Evolutionary conservation across 768 basidiomycete genomes (phyloP).

Genomic region (Bullera alba): DNA sequence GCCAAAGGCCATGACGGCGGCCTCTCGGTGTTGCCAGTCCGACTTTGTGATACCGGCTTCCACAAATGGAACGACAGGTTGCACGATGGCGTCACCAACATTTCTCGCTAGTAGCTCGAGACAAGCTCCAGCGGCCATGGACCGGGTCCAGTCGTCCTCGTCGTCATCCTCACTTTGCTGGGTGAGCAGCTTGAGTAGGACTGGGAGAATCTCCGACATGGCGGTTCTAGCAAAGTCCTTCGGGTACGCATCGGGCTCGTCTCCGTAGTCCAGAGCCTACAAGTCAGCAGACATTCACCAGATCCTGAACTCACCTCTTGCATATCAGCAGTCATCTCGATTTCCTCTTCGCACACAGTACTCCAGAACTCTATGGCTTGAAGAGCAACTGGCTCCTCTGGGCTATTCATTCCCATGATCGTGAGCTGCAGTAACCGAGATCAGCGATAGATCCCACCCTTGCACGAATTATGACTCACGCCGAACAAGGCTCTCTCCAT

Average conservation of each 20-base stretch:
- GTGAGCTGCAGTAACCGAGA: constrained; percentile 85
- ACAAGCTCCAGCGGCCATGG: constrained; percentile 94
- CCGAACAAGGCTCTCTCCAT: constrained; percentile 99
- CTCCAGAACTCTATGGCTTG: constrained; percentile 99
- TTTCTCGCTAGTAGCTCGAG: constrained; percentile 80
- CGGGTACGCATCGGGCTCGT: constrained; percentile 67
- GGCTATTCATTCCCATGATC: constrained; percentile 93
- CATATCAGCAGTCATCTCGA: constrained; percentile 82
- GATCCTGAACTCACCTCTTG: constrained; percentile 60
- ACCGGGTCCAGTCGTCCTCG: constrained; percentile 97
- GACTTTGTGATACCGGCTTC: constrained; percentile 85
- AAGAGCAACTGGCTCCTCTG: constrained; percentile 80
- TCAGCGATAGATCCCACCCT: constrained; percentile 2
- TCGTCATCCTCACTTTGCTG: constrained; percentile 95
- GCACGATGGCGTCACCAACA: constrained; percentile 82
- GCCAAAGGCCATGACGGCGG: constrained; percentile 96
- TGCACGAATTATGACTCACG: constrained; percentile 51
- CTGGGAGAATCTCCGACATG: constrained; percentile 87
- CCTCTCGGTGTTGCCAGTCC: constrained; percentile 94
- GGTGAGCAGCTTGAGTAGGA: constrained; percentile 77
- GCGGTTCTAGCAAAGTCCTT: constrained; percentile 91
- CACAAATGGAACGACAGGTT: constrained; percentile 93
- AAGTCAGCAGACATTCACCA: background rate
- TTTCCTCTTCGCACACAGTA: constrained; percentile 95
- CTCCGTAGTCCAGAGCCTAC: constrained; percentile 79